Base-by-base conservation (phyloP, 441 rosid species). In the Daphne laureola region DNA sequence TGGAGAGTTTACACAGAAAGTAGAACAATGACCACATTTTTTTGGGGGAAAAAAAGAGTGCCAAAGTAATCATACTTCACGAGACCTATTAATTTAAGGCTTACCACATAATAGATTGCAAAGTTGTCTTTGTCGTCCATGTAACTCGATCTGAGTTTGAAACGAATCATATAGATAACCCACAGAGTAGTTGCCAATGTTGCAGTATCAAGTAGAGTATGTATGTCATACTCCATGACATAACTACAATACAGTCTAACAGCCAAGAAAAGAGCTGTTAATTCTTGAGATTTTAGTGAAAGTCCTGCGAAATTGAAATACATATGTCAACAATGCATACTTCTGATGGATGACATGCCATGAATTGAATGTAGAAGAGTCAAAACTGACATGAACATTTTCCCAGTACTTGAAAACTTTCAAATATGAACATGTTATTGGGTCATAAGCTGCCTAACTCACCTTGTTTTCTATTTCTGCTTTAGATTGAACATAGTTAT, bases 171-270 rank as follows among this genome's bases (percentile, higher is more conserved):
- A 54, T 75, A 83, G 36, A 83, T 73, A 60, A 83, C 82, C 74
- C 76, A 82, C 48, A 83, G 79, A 6, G 90, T 83, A 42, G 90
- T 70, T 40, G 45, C 70, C 56, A 83, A 58, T 17, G 86, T 78
- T 52, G 86, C 80, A 15, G 84, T 59, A 70, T 83, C 86, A 56
- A 83, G 90, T 21, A 83, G 9, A 0, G 90, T 83, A 61, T 80
- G 84, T 17, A 82, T 73, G 72, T 82, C 89, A 59, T 69, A 79
- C 53, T 79, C 89, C 86, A 82, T 82, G 21, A 82, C 82, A 60
- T 79, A 63, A 62, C 89, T 78, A 62, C 90, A 80, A 62, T 80
- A 83, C 35, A 82, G 64, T 17, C 89, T 73, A 59, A 78, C 82
- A 1, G 78, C 86, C 45, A 82, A 50, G 68, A 82, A 82, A 41